Evolutionary conservation across 2,329 filamentous ascomycete genomes (phyloP).

Genomic region (Paramyrothecium roridum): DNA sequence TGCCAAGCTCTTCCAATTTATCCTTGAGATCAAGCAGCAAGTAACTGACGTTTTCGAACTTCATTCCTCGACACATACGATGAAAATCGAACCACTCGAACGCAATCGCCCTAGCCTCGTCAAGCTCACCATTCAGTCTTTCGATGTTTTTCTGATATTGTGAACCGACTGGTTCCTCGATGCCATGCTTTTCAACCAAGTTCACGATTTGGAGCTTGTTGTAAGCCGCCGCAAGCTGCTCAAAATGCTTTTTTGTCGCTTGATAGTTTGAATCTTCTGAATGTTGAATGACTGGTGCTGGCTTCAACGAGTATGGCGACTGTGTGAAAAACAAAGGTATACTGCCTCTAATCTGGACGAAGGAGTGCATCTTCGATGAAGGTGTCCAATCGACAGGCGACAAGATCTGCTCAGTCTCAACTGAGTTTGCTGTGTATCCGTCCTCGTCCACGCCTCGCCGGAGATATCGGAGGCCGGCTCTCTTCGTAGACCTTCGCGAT

Average conservation of each 20-base stretch:
- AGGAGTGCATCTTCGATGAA: slow-evolving; percentile 68
- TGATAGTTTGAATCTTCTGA: slow-evolving; percentile 73
- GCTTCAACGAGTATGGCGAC: slow-evolving; percentile 89
- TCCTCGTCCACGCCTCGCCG: slow-evolving; percentile 88
- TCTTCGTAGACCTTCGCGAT: slow-evolving; percentile 81
- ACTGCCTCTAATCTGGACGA: slow-evolving; percentile 83
- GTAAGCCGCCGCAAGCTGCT: slow-evolving; percentile 65
- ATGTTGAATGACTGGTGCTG: slow-evolving; percentile 77
- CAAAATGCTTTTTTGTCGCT: slow-evolving; percentile 79
- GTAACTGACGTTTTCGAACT: slow-evolving; percentile 88
- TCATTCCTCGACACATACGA: slow-evolving; percentile 88
- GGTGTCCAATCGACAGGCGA: slow-evolving; percentile 66
- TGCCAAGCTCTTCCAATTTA: slow-evolving; percentile 68
- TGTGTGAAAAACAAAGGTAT: slow-evolving; percentile 96
- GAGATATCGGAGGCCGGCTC: slow-evolving; percentile 85
- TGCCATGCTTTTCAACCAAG: slow-evolving; percentile 83
- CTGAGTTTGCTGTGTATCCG: slow-evolving; percentile 82
- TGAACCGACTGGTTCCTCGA: slow-evolving; percentile 75
- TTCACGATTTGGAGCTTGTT: slow-evolving; percentile 76
- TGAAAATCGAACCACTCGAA: slow-evolving; percentile 99
- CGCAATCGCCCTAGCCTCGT: slow-evolving; percentile 34
- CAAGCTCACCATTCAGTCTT: slow-evolving; percentile 60
- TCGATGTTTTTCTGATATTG: slow-evolving; percentile 69
- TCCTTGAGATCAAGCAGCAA: slow-evolving; percentile 68
- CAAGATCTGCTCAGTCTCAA: slow-evolving; percentile 94